Evolutionary conservation across 2,329 filamentous ascomycete genomes (phyloP).

Genomic region (Nigrospora sphaerica): DNA sequence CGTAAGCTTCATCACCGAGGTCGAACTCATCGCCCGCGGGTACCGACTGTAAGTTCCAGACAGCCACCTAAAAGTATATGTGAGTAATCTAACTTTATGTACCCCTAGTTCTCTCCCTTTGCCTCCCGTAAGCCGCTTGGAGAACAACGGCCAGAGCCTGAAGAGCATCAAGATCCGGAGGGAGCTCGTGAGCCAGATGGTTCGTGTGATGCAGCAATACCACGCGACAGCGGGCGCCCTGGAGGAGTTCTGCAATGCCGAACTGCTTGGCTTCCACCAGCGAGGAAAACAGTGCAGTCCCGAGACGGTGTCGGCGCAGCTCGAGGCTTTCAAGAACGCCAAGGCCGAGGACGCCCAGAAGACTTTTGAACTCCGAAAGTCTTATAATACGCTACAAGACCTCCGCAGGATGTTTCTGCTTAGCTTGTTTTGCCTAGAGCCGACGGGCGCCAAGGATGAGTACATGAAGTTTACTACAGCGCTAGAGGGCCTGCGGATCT

Average conservation of each 20-base stretch:
- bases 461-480: constrained; percentile 72
- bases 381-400: constrained; percentile 48
- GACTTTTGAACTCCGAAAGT: constrained; percentile 2
- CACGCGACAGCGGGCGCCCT: constrained; percentile 62
- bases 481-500: constrained; percentile 62
- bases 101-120: constrained; percentile 68
- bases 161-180: constrained; percentile 76
- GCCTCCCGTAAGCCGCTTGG: constrained; percentile 85
- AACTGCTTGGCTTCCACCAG: constrained; percentile 48
- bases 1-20: constrained; percentile 26
- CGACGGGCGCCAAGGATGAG: constrained; percentile 70
- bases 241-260: constrained; percentile 66
- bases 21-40: constrained; percentile 24
- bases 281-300: constrained; percentile 46
- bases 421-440: constrained; percentile 80
- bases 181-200: constrained; percentile 63
- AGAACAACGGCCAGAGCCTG: constrained; percentile 71
- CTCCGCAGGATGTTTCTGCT: constrained; percentile 82
- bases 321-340: constrained; percentile 50
- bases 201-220: constrained; percentile 64
- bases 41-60: constrained; percentile 21
- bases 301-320: not conserved
- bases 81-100: constrained; percentile 6
- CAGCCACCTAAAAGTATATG: not conserved
- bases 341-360: constrained; percentile 71